Evolutionary conservation across 2,329 filamentous ascomycete genomes (phyloP).

Genomic region (Cladosporium sp.): DNA sequence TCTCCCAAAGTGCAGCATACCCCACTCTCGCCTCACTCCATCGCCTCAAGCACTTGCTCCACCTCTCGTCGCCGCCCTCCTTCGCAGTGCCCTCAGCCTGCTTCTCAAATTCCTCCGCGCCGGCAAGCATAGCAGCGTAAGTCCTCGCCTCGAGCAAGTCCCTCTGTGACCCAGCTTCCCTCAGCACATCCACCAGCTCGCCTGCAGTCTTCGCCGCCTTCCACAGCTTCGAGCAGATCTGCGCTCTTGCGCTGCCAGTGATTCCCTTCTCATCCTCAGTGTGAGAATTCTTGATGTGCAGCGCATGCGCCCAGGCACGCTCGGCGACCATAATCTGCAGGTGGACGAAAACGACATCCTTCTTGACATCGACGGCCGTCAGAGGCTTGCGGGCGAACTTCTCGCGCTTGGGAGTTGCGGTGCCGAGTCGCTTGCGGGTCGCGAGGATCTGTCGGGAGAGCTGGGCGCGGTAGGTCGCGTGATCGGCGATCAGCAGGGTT

Average conservation of each 20-base stretch:
- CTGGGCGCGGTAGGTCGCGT: conserved; percentile 74
- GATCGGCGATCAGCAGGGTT: conserved; percentile 81
- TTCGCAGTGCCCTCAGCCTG: conserved; percentile 46
- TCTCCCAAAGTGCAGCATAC: conserved; percentile 67
- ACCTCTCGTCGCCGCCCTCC: conserved; percentile 40
- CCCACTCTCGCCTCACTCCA: conserved; percentile 75
- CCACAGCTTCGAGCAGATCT: conserved; percentile 79
- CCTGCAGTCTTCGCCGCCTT: conserved; percentile 71
- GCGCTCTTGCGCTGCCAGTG: conserved; percentile 70
- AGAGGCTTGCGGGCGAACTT: conserved; percentile 74
- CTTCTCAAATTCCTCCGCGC: conserved; percentile 78
- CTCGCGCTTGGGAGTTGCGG: conserved; percentile 75
- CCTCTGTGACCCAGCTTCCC: conserved; percentile 52
- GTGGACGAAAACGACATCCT: conserved; percentile 70
- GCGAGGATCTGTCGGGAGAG: conserved; percentile 76
- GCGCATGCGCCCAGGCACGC: conserved; percentile 89
- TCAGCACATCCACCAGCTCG: conserved; percentile 60
- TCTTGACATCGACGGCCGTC: conserved; percentile 66
- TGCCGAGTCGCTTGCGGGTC: conserved; percentile 75
- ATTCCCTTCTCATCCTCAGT: conserved; percentile 74
- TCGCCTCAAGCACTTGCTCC: conserved; percentile 68
- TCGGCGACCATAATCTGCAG: conserved; percentile 82
- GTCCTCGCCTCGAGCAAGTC: conserved; percentile 82
- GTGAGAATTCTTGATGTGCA: conserved; percentile 84
- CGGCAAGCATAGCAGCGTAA: conserved; percentile 70